phyloP scores from a whole-genome alignment of 2,329 filamentous ascomycete species.

The Cladosporium sp. region DNA sequence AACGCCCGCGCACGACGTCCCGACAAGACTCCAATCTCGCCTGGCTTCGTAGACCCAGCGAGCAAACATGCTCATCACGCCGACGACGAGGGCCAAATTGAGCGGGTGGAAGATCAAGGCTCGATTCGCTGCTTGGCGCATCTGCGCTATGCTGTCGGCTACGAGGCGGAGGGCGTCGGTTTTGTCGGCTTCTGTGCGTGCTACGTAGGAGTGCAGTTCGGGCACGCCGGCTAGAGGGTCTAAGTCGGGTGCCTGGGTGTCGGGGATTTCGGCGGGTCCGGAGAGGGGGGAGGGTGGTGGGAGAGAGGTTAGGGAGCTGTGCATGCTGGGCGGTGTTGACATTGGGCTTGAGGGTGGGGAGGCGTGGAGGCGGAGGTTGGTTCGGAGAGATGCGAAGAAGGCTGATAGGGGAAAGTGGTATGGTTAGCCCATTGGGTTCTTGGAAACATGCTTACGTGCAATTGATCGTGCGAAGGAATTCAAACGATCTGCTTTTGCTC shows the following conservation, averaged over 20 bases:
- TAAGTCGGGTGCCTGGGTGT: conserved; percentile 22
- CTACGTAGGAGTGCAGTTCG: conserved; percentile 57
- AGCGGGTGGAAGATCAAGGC: conserved; percentile 59
- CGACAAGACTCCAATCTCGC: conserved; percentile 50
- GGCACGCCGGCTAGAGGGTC: conserved; percentile 53
- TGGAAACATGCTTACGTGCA: no score
- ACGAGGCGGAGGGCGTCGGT: conserved; percentile 66
- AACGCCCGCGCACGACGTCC: conserved; percentile 56
- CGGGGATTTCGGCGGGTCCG: conserved; percentile 28
- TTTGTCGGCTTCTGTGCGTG: conserved; percentile 53
- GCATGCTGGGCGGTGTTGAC: conserved; percentile 58
- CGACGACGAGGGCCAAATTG: conserved; percentile 38
- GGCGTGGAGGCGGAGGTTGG: conserved; percentile 65
- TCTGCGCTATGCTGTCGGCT: conserved; percentile 77
- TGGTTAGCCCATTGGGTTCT: no score
- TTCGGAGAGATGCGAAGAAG: conserved; percentile 76
- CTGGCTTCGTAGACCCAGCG: conserved; percentile 37
- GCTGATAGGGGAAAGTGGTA: no score
- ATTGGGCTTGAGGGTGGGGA: conserved; percentile 58
- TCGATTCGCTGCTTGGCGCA: conserved; percentile 63
- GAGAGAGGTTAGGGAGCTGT: conserved; percentile 43
- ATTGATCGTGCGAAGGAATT: no score
- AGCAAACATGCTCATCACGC: conserved; percentile 35
- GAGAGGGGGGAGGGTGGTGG: conserved; percentile 45
- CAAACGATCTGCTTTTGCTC: no score